Base-by-base conservation (phyloP, 345 rosid genomes). In the Raphanus sativus region DNA sequence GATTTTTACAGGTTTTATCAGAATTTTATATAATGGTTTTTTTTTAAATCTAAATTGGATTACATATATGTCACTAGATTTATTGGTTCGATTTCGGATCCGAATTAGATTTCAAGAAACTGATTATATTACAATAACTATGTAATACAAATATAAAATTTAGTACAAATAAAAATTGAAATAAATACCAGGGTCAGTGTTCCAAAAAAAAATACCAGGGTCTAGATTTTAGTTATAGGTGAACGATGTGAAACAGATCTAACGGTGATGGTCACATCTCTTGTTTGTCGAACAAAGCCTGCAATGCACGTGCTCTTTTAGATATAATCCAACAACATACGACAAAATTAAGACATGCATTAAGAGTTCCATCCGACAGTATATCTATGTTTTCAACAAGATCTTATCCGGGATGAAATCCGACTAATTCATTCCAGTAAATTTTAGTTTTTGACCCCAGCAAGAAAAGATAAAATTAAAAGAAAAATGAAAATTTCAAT, bases 291-390 rank as follows among this genome's bases (percentile, higher is more conserved):
- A 45, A 75, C 77, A 70, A 79, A 80, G 78, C 73, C 86, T 85
- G 87, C 75, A 73, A 79, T 84, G 79, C 86, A 85, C 89, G 85
- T 89, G 90, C 83, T 86, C 87, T 84, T 84, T 67, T 62, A 77
- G 80, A 78, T 77, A 69, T 83, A 86, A 63, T 85, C 87, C 92
- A 85, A 83, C 79, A 30, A 75, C 80, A 87, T 87, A 86, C 94
- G 90, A 90, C 89, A 84, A 87, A 83, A 62, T 34, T 59, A 81
- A 15, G 71, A 59, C 80, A 76, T 82, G 74, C 73, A 81, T 25
- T 59, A 81, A 83, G 87, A 85, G 84, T 62, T 88, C 84, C 77
- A 29, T 71, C 75, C 82, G 84, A 82, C 83, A 77, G 75, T 70
- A 67, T 60, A 71, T 68, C 70, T 61, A 45, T 17, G 3, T 16